Percentiles rank a stretch among this genome's conserved stretches.
Evolutionary conservation across 495 filamentous ascomycete genomes (phyloP).

Genomic region (Xylaria intraflava): DNA sequence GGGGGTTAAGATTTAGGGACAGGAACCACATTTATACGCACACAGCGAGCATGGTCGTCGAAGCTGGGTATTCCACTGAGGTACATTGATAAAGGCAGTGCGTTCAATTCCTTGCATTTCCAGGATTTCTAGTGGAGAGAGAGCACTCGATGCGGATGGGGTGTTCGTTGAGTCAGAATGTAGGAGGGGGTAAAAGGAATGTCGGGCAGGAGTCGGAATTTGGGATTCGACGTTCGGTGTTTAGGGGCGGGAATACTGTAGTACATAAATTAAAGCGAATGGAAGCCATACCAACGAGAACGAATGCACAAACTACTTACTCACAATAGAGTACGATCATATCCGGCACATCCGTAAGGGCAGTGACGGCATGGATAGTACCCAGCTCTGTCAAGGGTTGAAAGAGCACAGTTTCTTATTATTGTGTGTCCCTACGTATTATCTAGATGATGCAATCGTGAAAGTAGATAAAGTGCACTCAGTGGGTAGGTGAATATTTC

Average conservation of each 20-base stretch:
- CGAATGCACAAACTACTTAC: not conserved
- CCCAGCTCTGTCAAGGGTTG: not conserved
- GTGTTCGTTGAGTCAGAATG: conserved; percentile 5
- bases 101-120: conserved; percentile 1
- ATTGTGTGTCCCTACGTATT: too few species aligned
- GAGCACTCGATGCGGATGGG: not conserved
- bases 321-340: not conserved
- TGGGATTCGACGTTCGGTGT: not conserved
- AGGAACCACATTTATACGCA: conserved; percentile 3
- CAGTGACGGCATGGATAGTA: too few species aligned
- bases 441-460: too few species aligned
- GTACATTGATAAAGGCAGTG: not conserved
- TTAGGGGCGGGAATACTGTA: not conserved
- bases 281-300: not conserved
- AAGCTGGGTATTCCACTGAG: not conserved
- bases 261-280: conserved; percentile 1
- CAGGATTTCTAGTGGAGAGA: not conserved
- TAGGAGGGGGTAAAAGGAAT: conserved; percentile 1
- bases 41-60: conserved; percentile 1
- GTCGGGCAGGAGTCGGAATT: not conserved
- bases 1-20: conserved; percentile 22
- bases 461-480: too few species aligned
- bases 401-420: not conserved
- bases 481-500: too few species aligned
- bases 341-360: not conserved